Percentiles rank a stretch among this genome's conserved stretches.
These are phyloP conservation scores for Suhomyces prunicola DNA, from an alignment of 805 yeast species.

Conservation along the genomic window DNA sequence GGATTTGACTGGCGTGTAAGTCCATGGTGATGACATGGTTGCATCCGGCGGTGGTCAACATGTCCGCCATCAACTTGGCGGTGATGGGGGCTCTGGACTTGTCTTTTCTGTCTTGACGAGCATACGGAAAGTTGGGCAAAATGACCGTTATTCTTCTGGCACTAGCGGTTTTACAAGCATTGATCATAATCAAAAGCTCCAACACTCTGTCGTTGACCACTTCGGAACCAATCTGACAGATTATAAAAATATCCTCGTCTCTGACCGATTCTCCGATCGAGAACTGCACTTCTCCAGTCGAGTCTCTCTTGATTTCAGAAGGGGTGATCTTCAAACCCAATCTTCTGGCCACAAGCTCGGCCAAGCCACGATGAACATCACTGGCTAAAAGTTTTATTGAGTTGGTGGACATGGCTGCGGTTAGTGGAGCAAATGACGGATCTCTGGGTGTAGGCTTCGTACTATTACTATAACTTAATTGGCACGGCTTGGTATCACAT, in stretches of 20 bases:
- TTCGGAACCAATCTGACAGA: conserved; percentile 78
- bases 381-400: conserved; percentile 67
- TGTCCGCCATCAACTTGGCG: conserved; percentile 79
- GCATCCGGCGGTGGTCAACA: conserved; percentile 81
- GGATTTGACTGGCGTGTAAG: conserved; percentile 84
- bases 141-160: conserved; percentile 83
- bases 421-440: neutral
- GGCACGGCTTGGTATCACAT: conserved; percentile 1
- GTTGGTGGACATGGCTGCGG: conserved; percentile 60
- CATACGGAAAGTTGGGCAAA: conserved; percentile 80
- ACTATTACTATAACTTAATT: neutral
- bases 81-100: conserved; percentile 84
- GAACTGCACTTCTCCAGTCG: conserved; percentile 72
- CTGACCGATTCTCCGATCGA: conserved; percentile 79
- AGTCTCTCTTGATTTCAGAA: conserved; percentile 60
- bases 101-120: conserved; percentile 87
- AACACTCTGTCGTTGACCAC: conserved; percentile 71
- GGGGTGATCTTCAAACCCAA: conserved; percentile 61
- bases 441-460: conserved; percentile 1
- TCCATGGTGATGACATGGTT: conserved; percentile 87
- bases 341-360: conserved; percentile 63
- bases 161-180: conserved; percentile 79
- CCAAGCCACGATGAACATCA: conserved; percentile 65
- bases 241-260: conserved; percentile 79
- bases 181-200: conserved; percentile 73